Evolutionary conservation across 768 basidiomycete species (phyloP), one percentile per base, ranked within the genome.

Genomic region (Chalciporus sphaerocephalus): DNA sequence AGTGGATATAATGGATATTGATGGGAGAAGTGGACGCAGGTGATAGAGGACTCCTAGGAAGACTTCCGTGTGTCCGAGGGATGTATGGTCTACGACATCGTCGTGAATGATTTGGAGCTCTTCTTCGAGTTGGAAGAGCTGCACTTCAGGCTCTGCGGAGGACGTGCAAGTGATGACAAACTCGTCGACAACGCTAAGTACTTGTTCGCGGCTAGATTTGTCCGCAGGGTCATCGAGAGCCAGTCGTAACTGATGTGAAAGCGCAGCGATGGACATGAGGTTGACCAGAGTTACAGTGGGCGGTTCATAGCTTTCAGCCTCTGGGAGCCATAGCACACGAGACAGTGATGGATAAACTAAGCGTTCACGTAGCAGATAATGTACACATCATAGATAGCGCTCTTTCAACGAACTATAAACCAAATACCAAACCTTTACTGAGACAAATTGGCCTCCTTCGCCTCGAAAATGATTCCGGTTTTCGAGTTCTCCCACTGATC

Each of bases 11-110:
- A 90, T 70, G 20, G 85, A 85, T 6, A 72, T 72, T 7, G 84
- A 68, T 3, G 85, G 71, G 6, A 89, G 68, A 22, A 86, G 70
- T 11, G 82, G 75, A 9, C 71, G 69, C 21, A 91, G 72, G 53
- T 80, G 80, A 51, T 76, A 74, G 6, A 91, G 72, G 15, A 87
- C 74, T 20, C 76, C 73, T 10, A 92, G 73, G 54, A 92, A 81
- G 12, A 80, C 64, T 56, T 87, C 85, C 3, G 73, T 75, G 55
- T 88, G 85, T 18, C 69, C 69, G 30, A 79, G 66, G 20, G 76
- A 77, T 3, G 76, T 73, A 54, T 85, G 83, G 64, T 86, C 81
- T 46, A 85, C 74, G 40, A 74, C 69, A 40, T 85, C 79, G 57
- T 76, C 68, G 69, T 83, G 75, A 32, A 87, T 71, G 35, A 65